Base-by-base conservation (phyloP, 768 basidiomycete species). In the Lactarius hengduanensis region DNA sequence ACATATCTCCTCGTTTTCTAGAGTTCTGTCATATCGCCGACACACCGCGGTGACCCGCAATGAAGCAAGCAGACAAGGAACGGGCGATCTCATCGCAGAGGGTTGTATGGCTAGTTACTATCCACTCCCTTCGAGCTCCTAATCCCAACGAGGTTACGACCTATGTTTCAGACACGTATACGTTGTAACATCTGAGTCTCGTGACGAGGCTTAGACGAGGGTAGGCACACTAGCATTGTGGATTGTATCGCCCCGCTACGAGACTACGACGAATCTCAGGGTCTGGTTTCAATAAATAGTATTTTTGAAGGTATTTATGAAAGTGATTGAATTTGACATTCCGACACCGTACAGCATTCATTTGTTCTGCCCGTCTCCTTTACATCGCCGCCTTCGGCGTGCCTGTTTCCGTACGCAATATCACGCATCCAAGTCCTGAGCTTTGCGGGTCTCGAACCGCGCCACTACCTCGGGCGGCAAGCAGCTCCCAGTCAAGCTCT, bases 1-100 rank as follows among this genome's bases (percentile, higher is more conserved):
- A 26, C 57, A 18, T 38, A 57, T 41, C 55, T 66, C 50, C 55
- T 66, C 28, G 43, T 65, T 38, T 65, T 65, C 55, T 65, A 57
- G 43, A 32, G 56, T 32, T 32, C 30, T 32, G 30, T 32, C 30
- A 32, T 32, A 32, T 32, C 30, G 6, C 7, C 9, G 20, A 0
- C 43, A 18, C 43, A 9, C 9, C 32, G 20, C 45, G n/a, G 11
- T 11, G n/a, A 50, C 47, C 22, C 10, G 4, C 47, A n/a, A 22
- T 50, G 47, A 50, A 50, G 47, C 22, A 50, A 22, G 20, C 45
- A 50, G 11, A 26, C 22, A 11, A 11, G 45, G 10, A n/a, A 50
- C 45, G 3, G n/a, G 10, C 45, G 1, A 22, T 10, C n/a, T n/a
- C n/a, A 47, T 47, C 47, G 11, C 22, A 26, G 18, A 15, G 47